Conservation (phyloP, 75 land plant species). For the Pinus albicaulis region DNA sequence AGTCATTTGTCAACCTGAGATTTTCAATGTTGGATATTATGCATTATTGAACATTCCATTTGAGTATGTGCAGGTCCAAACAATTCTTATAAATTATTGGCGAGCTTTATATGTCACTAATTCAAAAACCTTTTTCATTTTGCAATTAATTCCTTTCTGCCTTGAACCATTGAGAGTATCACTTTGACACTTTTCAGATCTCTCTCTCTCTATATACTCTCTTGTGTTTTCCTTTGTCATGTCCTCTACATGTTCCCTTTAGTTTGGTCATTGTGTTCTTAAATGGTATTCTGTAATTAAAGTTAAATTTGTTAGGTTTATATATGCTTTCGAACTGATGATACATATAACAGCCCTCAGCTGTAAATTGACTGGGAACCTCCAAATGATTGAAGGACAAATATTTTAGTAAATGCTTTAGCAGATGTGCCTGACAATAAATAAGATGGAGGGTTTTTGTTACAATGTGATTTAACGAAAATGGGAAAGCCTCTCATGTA, state of each 20-base stretch:
- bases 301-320: neutral
- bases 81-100: neutral
- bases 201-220: neutral
- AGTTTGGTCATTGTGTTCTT: neutral
- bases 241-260: neutral
- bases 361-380: slow-evolving; percentile 1
- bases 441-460: neutral
- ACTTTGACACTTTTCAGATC: neutral
- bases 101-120: neutral
- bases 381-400: neutral
- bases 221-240: neutral
- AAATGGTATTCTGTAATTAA: neutral
- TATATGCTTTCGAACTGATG: neutral
- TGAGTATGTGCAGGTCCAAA: neutral
- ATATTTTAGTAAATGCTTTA: neutral
- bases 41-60: neutral
- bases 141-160: neutral
- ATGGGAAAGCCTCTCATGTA: neutral
- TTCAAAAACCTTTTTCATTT: neutral
- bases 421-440: neutral
- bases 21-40: neutral
- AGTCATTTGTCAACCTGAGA: no score
- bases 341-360: neutral
- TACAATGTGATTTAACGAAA: neutral
- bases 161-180: neutral